phyloP scores from a whole-genome alignment of 1,284 basidiomycete species.

The Heterobasidion occidentale region DNA sequence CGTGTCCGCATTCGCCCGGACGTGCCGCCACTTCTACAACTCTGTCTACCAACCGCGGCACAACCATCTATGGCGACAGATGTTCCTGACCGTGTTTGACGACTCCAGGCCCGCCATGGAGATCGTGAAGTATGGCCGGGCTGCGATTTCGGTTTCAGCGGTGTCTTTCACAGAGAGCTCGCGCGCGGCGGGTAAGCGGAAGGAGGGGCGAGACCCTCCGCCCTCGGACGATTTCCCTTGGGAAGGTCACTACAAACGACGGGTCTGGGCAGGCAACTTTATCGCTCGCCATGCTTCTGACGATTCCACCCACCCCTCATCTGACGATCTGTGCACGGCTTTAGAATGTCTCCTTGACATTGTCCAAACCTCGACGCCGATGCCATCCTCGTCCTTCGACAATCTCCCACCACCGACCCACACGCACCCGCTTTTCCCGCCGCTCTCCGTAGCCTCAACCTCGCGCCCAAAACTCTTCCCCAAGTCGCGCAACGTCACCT shows the following conservation, averaged over 20 bases:
- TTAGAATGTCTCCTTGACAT: conserved; percentile 22
- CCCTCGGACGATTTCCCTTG: conserved; percentile 15
- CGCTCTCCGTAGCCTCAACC: conserved; percentile 13
- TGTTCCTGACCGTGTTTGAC: conserved; percentile 43
- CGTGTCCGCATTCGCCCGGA: conserved; percentile 34
- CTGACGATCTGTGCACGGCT: conserved; percentile 8
- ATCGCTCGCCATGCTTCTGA: conserved; percentile 12
- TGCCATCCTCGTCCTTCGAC: conserved; percentile 18
- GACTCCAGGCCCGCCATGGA: conserved; percentile 29
- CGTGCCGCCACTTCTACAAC: conserved; percentile 29
- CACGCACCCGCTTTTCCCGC: conserved; percentile 16
- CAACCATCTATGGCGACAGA: conserved; percentile 43
- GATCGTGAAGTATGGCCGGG: conserved; percentile 9
- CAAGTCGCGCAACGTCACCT: conserved; percentile 18
- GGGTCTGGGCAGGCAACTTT: conserved; percentile 16
- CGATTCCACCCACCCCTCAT: conserved; percentile 9
- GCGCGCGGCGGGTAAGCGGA: not conserved
- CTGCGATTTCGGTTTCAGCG: conserved; percentile 1
- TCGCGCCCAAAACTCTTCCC: not conserved
- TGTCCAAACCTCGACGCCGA: conserved; percentile 22
- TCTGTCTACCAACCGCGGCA: conserved; percentile 35
- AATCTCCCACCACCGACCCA: conserved; percentile 5
- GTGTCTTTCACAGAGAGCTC: not conserved
- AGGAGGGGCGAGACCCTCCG: conserved; percentile 1
- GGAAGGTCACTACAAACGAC: conserved; percentile 16